Evolutionary conservation across 31 red algal genomes (phyloP).

Genomic region (Bonnemaisonia californica): DNA sequence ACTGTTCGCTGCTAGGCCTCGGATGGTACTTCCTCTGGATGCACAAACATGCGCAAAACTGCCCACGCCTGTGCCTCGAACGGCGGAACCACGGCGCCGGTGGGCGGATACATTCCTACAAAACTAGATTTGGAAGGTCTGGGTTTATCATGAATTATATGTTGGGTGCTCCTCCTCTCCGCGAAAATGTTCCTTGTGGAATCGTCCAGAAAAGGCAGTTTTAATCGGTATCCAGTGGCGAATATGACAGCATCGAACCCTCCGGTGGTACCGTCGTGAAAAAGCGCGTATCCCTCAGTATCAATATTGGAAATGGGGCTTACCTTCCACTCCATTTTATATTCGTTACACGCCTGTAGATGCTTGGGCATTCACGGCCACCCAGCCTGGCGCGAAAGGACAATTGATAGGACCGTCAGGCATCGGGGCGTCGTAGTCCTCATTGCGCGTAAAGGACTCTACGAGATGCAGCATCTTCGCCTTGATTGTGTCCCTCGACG

Average conservation of each 20-base stretch:
- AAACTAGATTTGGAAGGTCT: not conserved
- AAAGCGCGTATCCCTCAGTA: not conserved
- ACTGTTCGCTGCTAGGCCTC: no score
- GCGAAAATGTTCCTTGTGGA: not conserved
- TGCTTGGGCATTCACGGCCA: not conserved
- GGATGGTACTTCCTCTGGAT: not conserved
- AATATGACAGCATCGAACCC: constrained; percentile 8
- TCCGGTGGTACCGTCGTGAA: not conserved
- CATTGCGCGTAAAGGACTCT: not conserved
- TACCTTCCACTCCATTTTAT: not conserved
- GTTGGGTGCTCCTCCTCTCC: not conserved
- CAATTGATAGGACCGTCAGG: not conserved
- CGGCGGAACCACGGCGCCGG: not conserved
- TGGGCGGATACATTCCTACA: constrained; percentile 12
- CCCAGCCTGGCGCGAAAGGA: not conserved
- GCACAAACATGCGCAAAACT: not conserved
- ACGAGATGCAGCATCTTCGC: not conserved
- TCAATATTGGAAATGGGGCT: not conserved
- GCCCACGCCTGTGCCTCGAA: not conserved
- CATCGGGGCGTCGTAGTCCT: not conserved
- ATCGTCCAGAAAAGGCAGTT: constrained; percentile 4
- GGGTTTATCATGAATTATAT: not conserved
- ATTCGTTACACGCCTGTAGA: not conserved
- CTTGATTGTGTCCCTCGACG: not conserved
- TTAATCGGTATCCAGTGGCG: not conserved